These are phyloP conservation scores for Smittium mucronatum DNA, from an alignment of 371 early-diverging fungal genomes.

Conservation along the genomic window DNA sequence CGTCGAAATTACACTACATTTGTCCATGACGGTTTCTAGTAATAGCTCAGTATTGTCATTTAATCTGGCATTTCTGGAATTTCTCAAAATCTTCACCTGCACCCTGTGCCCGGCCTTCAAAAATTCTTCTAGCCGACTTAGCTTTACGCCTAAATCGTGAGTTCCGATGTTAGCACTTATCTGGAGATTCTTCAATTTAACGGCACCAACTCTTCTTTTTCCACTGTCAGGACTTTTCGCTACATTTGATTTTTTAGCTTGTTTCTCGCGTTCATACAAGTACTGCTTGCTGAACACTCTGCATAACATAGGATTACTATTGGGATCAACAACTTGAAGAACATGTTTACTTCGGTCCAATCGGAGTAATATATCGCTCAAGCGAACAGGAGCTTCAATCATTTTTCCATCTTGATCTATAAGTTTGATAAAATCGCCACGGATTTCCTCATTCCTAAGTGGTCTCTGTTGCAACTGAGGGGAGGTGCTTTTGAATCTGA, in stretches of 20 bases:
- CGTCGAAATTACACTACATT: not conserved
- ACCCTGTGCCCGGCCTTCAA: conserved; percentile 20
- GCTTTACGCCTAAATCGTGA: conserved; percentile 23
- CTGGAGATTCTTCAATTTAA: conserved; percentile 15
- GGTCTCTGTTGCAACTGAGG: too few relatives aligned
- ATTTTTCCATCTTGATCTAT: conserved; percentile 4
- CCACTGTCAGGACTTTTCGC: not conserved
- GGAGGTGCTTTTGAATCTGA: too few relatives aligned
- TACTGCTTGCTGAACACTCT: conserved; percentile 23
- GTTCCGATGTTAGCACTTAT: conserved; percentile 15
- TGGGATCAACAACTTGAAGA: conserved; percentile 19
- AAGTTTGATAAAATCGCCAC: not conserved
- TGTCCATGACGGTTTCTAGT: not conserved
- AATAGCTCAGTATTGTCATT: not conserved
- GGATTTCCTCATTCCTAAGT: conserved; percentile 4
- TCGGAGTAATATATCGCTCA: not conserved
- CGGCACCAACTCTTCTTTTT: not conserved
- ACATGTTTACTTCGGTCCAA: conserved; percentile 19
- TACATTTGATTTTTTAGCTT: conserved; percentile 15
- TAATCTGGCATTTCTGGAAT: not conserved
- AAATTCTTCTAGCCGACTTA: conserved; percentile 11
- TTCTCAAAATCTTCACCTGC: conserved; percentile 5
- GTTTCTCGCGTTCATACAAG: conserved; percentile 23
- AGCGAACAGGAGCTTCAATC: not conserved
- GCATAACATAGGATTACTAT: conserved; percentile 19